Base-by-base conservation (phyloP, 495 filamentous ascomycete species). In the Penicillium canariense region DNA sequence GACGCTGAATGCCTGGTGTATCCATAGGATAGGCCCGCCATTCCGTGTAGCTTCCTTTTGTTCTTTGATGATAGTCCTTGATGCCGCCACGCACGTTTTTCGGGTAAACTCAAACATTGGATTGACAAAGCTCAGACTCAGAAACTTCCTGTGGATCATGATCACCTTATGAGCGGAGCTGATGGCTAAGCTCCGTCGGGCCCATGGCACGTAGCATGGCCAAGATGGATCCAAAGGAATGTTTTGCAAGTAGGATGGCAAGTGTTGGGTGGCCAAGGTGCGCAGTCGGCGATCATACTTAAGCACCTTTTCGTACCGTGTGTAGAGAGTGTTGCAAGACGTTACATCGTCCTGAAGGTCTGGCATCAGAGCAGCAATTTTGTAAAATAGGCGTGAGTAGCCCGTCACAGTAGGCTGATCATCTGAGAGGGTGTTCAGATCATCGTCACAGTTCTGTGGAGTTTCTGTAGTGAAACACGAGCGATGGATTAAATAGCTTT, bases 91-190 rank as follows among this genome's bases (percentile, higher is more conserved):
- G 32, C 72, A 76, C 0, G 73, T 73, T 48, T 68, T 61, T 18
- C 72, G 60, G 27, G 68, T 74, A 12, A 70, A 71, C 8, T 63
- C 67, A 38, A 68, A 77, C 52, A 66, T 68, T 0, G 71, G 68
- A 40, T 69, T 68, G 5, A 62, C 61, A 56, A 77, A 77, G 48
- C 72, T 75, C 40, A 63, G 47, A 22, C 65, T 68, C 1, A 78
- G 49, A 36, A 76, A 78, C 20, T 68, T 69, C 20, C 74, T 57
- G 50, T 78, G 73, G 18, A 78, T 73, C 75, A 76, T 76, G 34
- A 78, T 78, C 22, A 75, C 63, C 54, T 78, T 78, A 49, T 78
- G 75, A 2, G 64, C 59, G 12, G 67, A 66, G 32, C 71, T 72
- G 27, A 72, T 70, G 9, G 70, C 68, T 4, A 74, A 40, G 31